Conservation (phyloP, 805 yeast species). For the Millerozyma miso region DNA sequence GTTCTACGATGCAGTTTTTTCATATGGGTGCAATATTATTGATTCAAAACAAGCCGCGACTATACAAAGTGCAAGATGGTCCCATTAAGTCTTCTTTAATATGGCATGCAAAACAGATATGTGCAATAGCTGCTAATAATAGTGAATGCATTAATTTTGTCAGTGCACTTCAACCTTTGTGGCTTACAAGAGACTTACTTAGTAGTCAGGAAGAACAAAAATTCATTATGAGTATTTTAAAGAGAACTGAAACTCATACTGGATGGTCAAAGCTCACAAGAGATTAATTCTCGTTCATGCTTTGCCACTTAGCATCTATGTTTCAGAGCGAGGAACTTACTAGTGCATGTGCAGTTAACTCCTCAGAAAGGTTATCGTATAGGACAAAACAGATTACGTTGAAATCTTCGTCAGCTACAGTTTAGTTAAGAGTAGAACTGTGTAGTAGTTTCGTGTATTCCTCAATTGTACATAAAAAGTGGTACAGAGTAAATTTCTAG, state of each 20-base stretch:
- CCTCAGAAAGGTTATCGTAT: no score
- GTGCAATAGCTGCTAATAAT: conserved; percentile 29
- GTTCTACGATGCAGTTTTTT: conserved; percentile 33
- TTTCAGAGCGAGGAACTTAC: no score
- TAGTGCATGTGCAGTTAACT: no score
- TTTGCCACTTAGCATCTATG: no score
- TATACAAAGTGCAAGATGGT: conserved; percentile 18
- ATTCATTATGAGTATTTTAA: conserved; percentile 14
- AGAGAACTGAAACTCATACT: conserved; percentile 21
- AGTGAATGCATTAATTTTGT: conserved; percentile 10
- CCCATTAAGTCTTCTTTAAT: conserved; percentile 20
- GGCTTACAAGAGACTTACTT: conserved; percentile 22
- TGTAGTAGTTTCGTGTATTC: no score
- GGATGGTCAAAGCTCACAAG: conserved; percentile 18
- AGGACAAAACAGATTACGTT: no score
- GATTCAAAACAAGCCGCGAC: conserved; percentile 37
- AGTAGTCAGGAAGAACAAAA: conserved; percentile 22
- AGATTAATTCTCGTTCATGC: no score
- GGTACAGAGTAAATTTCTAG: no score
- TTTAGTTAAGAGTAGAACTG: no score
- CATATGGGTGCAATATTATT: conserved; percentile 36
- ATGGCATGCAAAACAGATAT: conserved; percentile 39
- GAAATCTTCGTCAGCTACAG: no score
- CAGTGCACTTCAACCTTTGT: conserved; percentile 20
- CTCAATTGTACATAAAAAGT: no score